Evolutionary conservation across 176 grass and related monocot species (phyloP), one percentile per base, ranked within the genome.

Genomic region (Elymus sibiricus): DNA sequence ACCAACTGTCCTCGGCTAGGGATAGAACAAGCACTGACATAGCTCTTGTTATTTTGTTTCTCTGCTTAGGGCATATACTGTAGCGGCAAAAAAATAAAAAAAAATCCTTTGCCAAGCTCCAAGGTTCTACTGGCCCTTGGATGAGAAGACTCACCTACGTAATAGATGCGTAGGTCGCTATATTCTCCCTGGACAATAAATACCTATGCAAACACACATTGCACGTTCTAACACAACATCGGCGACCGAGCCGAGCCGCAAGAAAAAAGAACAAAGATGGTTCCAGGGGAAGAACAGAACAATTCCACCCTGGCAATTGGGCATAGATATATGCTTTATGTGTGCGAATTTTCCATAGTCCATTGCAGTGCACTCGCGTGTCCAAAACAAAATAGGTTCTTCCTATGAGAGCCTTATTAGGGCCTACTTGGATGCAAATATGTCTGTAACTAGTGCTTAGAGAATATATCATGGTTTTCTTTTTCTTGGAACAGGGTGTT

Each of bases 231-330:
- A 24, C 39, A 73, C 70, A 65, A 29, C 27, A 73, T 5, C 11
- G n/a, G 11, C 6, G 22, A 38, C 11, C 13, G 11, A 19, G 16
- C 47, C 47, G 47, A 43, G 39, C 39, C 39, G 7, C 70, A 44
- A 6, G 39, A 44, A 43, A 44, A 44, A 22, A 4, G 39, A 73
- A 24, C 67, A 70, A 44, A 72, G 38, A 72, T 72, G 38, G 34
- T 44, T 72, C 70, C 38, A 43, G 22, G 38, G 22, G n/a, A 72
- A 72, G 70, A 72, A 72, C 22, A 72, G 70, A 73, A 73, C n/a
- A 44, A 26, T 73, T 73, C 22, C 24, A 73, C 38, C 38, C 11
- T 69, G 39, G 39, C 22, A 35, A 67, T 67, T 67, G 64, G 64
- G 9, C 35, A 40, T 14, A 66, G 7, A 47, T 25, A 27, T 7